Evolutionary conservation across 2,329 filamentous ascomycete genomes (phyloP), one percentile per base, ranked within the genome.

Genomic region (Fragosphaeria purpurea): DNA sequence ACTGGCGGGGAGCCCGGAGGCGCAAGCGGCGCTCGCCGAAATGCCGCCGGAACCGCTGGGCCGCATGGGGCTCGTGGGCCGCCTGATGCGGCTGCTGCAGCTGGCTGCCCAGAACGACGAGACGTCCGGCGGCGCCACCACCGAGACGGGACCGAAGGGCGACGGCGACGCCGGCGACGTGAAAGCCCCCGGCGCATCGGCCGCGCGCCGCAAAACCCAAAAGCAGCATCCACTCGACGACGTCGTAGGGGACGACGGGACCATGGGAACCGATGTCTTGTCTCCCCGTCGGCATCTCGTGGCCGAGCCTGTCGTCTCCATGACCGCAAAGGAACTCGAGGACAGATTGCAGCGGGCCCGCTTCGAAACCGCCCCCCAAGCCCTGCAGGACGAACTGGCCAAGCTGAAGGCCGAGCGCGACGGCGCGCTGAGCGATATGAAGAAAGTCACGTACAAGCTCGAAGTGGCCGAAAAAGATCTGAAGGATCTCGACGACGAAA

Each of bases 381-480:
- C 11, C 39, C 10, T 6, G n/a, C 10, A n/a, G n/a, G 39, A 40
- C 11, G n/a, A 40, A 40, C 39, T 12, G 13, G 10, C 11, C 39
- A 6, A 40, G 39, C 22, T 22, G 22, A 22, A 22, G 22, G 22
- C 22, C 22, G 45, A 53, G 38, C 51, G 51, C 8, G 45, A 53
- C 13, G 46, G 34, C 2, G 48, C 46, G 1, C 6, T 50, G 12
- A 11, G 31, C 8, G 5, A 48, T 2, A 43, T 42, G 31, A 37
- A 49, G 35, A 7, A 7, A 10, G 45, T 41, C 2, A 12, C 40
- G 13, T 30, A 41, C 8, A 48, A 50, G 10, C 47, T 45, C 7
- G 50, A 55, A 32, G n/a, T 12, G 9, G 46, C 50, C 4, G 34
- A 45, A 2, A 12, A 33, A 4, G 50, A 43, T 30, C 40, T 9